These are phyloP conservation scores for Biscogniauxia mediterranea DNA, from an alignment of 2,329 filamentous ascomycete species.

Conservation along the genomic window DNA sequence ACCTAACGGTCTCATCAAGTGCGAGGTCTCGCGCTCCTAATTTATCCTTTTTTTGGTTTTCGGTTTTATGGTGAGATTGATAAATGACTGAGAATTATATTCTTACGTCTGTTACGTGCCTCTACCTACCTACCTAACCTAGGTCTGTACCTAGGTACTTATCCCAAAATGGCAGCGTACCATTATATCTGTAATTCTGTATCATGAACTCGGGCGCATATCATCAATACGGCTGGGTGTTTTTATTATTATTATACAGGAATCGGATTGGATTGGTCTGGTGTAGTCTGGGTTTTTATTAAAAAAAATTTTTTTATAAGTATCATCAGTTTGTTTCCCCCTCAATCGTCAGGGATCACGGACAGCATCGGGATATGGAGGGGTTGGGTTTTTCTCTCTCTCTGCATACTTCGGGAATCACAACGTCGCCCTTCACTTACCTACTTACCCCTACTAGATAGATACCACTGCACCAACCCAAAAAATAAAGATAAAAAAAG, in stretches of 20 bases:
- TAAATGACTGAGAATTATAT: too few species aligned
- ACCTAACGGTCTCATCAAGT: constrained; percentile 94
- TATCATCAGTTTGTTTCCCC: not conserved
- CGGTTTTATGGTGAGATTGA: not conserved
- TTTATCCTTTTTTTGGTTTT: not conserved
- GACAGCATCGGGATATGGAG: not conserved
- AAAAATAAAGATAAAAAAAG: not conserved
- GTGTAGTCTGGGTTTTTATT: too few species aligned
- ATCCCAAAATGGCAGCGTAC: not conserved
- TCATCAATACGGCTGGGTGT: not conserved
- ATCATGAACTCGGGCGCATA: not conserved
- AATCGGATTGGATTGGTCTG: too few species aligned
- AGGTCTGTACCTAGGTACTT: not conserved
- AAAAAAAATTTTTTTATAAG: too few species aligned
- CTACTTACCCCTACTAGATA: not conserved
- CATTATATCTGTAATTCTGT: not conserved
- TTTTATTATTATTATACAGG: not conserved
- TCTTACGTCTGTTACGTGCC: too few species aligned
- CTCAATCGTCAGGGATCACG: not conserved
- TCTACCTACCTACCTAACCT: too few species aligned
- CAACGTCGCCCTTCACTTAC: not conserved
- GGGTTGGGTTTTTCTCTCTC: not conserved
- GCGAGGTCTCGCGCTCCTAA: constrained; percentile 68
- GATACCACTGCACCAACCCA: not conserved
- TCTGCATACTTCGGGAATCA: not conserved